Percentiles rank a stretch among this genome's conserved stretches.
Conservation (phyloP, 768 basidiomycete species). For the Tubosaeta brunneosetosa region DNA sequence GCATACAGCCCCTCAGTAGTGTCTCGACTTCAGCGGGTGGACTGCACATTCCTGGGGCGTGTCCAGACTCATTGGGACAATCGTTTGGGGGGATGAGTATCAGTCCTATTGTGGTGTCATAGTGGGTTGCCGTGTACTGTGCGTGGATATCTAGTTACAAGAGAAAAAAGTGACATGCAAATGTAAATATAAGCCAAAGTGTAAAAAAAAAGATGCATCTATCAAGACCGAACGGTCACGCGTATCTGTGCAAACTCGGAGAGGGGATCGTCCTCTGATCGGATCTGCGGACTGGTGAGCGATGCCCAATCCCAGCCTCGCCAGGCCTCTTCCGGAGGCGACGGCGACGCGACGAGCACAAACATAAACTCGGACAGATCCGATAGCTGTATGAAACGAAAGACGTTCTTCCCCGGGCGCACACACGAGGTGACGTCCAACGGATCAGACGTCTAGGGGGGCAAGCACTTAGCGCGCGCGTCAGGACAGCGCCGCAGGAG, state of each 20-base stretch:
- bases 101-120: slow-evolving; percentile 45
- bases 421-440: slow-evolving; percentile 41
- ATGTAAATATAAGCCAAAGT: neutral
- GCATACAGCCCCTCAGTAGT: neutral
- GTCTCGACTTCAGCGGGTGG: slow-evolving; percentile 6
- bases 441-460: slow-evolving; percentile 26
- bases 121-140: neutral
- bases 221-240: slow-evolving; percentile 19
- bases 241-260: slow-evolving; percentile 19
- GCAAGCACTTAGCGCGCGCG: neutral
- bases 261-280: slow-evolving; percentile 1
- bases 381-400: slow-evolving; percentile 49
- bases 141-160: neutral
- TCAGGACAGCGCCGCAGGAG: neutral
- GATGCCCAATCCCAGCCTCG: slow-evolving; percentile 23
- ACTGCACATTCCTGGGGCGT: slow-evolving; percentile 20
- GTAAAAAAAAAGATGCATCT: too few species aligned
- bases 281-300: neutral
- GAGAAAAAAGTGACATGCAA: neutral
- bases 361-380: slow-evolving; percentile 41
- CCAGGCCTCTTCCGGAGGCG: slow-evolving; percentile 20
- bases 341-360: slow-evolving; percentile 37
- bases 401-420: slow-evolving; percentile 40
- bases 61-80: slow-evolving; percentile 42
- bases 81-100: slow-evolving; percentile 84